Evolutionary conservation across 2,329 filamentous ascomycete genomes (phyloP).

Genomic region (Fonsecaea erecta): DNA sequence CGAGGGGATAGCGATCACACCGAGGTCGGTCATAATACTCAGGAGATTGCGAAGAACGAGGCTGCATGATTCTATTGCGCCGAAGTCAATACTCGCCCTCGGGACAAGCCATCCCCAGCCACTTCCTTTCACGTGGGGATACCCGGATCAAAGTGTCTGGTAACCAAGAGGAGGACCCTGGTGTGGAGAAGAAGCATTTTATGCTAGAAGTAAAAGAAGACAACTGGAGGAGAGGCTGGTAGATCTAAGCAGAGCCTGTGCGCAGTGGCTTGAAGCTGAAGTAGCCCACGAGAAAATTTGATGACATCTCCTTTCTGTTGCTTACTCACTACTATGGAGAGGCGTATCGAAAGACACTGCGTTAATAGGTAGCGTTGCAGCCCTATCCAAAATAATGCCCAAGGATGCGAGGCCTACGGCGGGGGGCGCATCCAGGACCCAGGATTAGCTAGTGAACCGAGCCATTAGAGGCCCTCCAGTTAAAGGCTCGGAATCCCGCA

Average conservation of each 20-base stretch:
- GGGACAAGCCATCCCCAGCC: neutral
- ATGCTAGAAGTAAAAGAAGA: neutral
- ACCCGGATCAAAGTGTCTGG: neutral
- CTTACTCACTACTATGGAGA: neutral
- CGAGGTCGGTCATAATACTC: constrained; percentile 10
- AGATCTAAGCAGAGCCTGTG: neutral
- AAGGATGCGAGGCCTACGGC: neutral
- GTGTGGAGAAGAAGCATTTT: neutral
- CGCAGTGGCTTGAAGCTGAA: neutral
- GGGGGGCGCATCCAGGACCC: neutral
- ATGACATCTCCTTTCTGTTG: neutral
- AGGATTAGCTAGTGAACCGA: neutral
- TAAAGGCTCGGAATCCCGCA: neutral
- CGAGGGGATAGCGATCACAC: constrained; percentile 7
- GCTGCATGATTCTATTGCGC: neutral
- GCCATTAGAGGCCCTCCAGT: neutral
- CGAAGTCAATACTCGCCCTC: neutral
- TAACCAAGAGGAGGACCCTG: neutral
- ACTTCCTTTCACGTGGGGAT: neutral
- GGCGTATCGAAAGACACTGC: neutral
- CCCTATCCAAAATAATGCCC: neutral
- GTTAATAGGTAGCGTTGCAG: neutral
- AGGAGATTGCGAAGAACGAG: constrained; percentile 22
- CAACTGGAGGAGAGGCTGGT: neutral
- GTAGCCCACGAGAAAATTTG: neutral